A percentile compares a stretch with the other conserved stretches of the same genome.
phyloP scores from a whole-genome alignment of 2,329 filamentous ascomycete species.

The Claviceps paspali region DNA sequence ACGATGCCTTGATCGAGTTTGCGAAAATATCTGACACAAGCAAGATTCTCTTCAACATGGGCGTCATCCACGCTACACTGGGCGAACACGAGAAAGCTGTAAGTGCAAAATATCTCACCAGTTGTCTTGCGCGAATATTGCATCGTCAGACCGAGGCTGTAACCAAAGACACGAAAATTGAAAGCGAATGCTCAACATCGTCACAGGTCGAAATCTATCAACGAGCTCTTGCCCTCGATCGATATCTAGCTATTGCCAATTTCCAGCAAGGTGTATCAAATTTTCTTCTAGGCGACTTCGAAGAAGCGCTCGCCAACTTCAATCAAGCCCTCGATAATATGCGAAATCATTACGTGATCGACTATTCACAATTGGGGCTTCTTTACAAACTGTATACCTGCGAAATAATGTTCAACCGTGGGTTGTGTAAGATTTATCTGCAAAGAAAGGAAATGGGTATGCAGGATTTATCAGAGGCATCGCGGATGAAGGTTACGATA shows the following conservation, averaged over 20 bases:
- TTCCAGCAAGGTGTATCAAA: constrained; percentile 98
- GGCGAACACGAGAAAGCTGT: constrained; percentile 94
- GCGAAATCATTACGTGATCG: constrained; percentile 90
- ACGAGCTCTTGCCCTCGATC: constrained; percentile 74
- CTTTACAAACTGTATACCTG: constrained; percentile 96
- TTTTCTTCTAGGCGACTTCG: constrained; percentile 91
- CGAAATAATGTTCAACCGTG: constrained; percentile 93
- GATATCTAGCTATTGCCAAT: constrained; percentile 93
- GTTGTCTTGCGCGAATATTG: not conserved
- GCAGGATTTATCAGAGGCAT: constrained; percentile 78
- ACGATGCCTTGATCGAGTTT: constrained; percentile 72
- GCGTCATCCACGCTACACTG: constrained; percentile 90
- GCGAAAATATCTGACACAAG: constrained; percentile 84
- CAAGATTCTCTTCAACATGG: constrained; percentile 97
- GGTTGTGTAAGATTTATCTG: constrained; percentile 92
- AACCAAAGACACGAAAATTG: not conserved
- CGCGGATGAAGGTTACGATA: constrained; percentile 89
- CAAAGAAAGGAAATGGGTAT: constrained; percentile 82
- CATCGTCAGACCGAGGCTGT: not conserved
- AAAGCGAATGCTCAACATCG: not conserved
- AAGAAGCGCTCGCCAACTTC: constrained; percentile 94
- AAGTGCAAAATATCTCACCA: constrained; percentile 23
- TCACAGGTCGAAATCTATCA: constrained; percentile 84
- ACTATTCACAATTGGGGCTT: constrained; percentile 89
- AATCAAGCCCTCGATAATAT: constrained; percentile 94